Evolutionary conservation across 1,139 yeast genomes (phyloP).

Genomic region (Geotrichum carabidarum): DNA sequence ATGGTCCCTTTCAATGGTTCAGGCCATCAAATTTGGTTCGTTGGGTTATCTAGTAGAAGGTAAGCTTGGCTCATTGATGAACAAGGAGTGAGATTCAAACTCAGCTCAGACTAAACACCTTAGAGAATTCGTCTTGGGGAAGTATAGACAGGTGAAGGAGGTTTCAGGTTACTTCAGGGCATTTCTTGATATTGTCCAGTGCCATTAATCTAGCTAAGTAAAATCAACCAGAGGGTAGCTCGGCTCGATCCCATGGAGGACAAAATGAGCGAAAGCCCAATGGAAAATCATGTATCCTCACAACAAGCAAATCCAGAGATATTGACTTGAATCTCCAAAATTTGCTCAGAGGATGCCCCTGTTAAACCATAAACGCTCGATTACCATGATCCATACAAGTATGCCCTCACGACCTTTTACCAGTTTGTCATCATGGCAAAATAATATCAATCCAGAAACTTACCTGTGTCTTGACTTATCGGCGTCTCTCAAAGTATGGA

Average conservation of each 20-base stretch:
- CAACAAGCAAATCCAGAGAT: background rate
- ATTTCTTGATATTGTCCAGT: constrained; percentile 2
- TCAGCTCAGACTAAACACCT: background rate
- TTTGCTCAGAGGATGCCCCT: background rate
- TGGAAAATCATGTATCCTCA: background rate
- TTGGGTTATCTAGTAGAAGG: no score
- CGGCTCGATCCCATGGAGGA: constrained; percentile 5
- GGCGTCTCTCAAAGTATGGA: constrained; percentile 59
- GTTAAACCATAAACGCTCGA: background rate
- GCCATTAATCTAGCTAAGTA: constrained; percentile 15
- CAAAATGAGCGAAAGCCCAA: background rate
- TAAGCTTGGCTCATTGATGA: no score
- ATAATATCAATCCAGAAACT: background rate
- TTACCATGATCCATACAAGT: background rate
- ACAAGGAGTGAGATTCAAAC: no score
- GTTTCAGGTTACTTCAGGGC: constrained; percentile 32
- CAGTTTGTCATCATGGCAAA: constrained; percentile 1
- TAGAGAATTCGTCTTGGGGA: background rate
- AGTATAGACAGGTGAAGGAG: constrained; percentile 46
- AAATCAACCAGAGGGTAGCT: background rate
- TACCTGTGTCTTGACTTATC: constrained; percentile 1
- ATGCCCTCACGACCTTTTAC: constrained; percentile 14
- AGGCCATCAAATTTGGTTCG: no score
- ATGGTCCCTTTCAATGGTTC: no score
- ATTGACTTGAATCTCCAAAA: background rate